Percentiles rank a stretch among this genome's conserved stretches.
These are phyloP conservation scores for Albifimbria verrucaria DNA, from an alignment of 2,329 filamentous ascomycete species.

Conservation along the genomic window DNA sequence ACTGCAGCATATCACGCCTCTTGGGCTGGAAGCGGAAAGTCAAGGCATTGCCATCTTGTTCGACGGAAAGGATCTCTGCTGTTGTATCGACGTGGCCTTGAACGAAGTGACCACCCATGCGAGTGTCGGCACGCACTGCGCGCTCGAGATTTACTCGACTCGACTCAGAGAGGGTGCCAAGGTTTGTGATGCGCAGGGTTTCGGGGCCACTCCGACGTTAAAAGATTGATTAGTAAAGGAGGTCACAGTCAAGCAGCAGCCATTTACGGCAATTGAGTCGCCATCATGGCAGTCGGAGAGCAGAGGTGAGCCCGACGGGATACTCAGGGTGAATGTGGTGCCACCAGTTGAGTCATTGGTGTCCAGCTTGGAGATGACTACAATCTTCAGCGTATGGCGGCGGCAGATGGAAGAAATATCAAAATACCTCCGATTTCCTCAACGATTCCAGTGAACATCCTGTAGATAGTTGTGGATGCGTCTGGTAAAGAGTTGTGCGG, in stretches of 20 bases:
- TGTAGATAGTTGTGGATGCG: conserved; percentile 17
- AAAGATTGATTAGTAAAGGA: conserved; percentile 56
- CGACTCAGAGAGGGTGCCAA: conserved; percentile 66
- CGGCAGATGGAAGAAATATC: neutral
- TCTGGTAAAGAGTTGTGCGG: too few relatives aligned
- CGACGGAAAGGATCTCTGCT: conserved; percentile 69
- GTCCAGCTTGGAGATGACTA: conserved; percentile 82
- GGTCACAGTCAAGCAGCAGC: conserved; percentile 89
- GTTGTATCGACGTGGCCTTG: conserved; percentile 96
- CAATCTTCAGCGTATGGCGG: conserved; percentile 20
- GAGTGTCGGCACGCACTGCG: conserved; percentile 83
- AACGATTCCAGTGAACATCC: conserved; percentile 94
- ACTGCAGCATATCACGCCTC: conserved; percentile 68
- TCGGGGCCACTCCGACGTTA: conserved; percentile 95
- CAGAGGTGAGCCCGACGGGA: conserved; percentile 64
- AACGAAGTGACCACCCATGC: conserved; percentile 98
- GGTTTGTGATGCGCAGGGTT: conserved; percentile 91
- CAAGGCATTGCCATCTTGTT: conserved; percentile 83
- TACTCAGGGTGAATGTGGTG: conserved; percentile 82
- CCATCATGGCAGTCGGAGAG: conserved; percentile 81
- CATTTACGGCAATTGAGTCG: conserved; percentile 94
- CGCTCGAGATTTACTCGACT: conserved; percentile 89
- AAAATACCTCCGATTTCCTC: conserved; percentile 84
- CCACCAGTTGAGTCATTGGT: conserved; percentile 79
- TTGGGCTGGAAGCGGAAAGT: conserved; percentile 79